Percentiles rank a stretch among this genome's conserved stretches.
These are phyloP conservation scores for Leccinum uliginosum DNA, from an alignment of 768 basidiomycete species.

Conservation along the genomic window DNA sequence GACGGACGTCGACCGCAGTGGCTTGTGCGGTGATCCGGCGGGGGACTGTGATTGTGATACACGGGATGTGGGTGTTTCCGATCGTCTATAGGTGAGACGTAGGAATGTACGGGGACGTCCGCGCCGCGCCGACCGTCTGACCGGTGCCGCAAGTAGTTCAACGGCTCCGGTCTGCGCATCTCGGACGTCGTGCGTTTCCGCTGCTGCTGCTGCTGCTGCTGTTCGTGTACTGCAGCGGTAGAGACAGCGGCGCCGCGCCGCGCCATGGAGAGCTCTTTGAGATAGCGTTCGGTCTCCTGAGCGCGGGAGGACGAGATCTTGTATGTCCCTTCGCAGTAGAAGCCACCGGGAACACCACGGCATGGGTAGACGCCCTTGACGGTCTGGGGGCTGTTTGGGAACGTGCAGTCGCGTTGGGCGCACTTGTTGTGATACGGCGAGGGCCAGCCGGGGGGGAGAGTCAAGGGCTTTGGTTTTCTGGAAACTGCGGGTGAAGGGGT, in stretches of 20 bases:
- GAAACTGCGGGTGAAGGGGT: conserved; percentile 20
- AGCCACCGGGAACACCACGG: conserved; percentile 31
- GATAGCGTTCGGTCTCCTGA: conserved; percentile 30
- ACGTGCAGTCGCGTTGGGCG: conserved; percentile 29
- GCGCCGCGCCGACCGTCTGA: conserved; percentile 10
- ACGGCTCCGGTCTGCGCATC: conserved; percentile 21
- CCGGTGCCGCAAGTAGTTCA: neutral
- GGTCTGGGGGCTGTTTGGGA: conserved; percentile 29
- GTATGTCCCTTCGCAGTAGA: conserved; percentile 33
- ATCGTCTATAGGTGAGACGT: conserved; percentile 3
- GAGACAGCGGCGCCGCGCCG: conserved; percentile 3
- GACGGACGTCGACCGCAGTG: conserved; percentile 1
- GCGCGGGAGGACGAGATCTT: conserved; percentile 31
- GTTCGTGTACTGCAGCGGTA: conserved; percentile 3
- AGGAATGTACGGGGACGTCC: conserved; percentile 4
- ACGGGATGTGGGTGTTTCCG: neutral
- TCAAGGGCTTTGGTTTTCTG: conserved; percentile 26
- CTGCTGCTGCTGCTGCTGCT: conserved; percentile 27
- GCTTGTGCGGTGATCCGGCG: conserved; percentile 1
- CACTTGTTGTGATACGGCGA: conserved; percentile 36
- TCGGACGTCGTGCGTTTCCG: conserved; percentile 27
- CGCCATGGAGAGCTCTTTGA: conserved; percentile 24
- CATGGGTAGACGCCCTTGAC: conserved; percentile 31
- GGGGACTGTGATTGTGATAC: conserved; percentile 1
- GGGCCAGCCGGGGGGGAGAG: conserved; percentile 32